phyloP scores from a whole-genome alignment of 345 rosid genomes.

The Carallia pectinifolia region DNA sequence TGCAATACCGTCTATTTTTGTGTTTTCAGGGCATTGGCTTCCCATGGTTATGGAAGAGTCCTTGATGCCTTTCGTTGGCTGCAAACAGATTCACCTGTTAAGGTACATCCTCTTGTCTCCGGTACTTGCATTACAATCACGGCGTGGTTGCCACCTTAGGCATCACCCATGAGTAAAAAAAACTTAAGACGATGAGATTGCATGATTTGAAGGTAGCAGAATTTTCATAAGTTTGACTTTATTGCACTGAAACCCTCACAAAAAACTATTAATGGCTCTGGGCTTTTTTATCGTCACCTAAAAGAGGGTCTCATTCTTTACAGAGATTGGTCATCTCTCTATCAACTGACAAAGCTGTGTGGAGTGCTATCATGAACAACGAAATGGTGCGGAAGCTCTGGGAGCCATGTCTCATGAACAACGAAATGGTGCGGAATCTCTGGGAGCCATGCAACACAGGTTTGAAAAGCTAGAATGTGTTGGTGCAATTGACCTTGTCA shows the following conservation, averaged over 20 bases:
- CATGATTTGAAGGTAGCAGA: no score
- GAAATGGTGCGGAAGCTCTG: conserved; percentile 37
- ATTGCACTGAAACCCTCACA: no score
- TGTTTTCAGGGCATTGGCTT: conserved; percentile 6
- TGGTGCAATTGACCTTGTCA: no score
- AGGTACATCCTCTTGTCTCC: conserved; percentile 23
- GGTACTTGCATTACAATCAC: no score
- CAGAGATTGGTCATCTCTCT: conserved; percentile 49
- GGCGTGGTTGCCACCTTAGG: no score
- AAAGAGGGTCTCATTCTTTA: not conserved
- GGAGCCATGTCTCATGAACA: conserved; percentile 36
- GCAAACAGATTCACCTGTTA: conserved; percentile 28
- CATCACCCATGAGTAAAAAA: no score
- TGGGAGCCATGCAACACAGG: conserved; percentile 4
- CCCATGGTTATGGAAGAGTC: conserved; percentile 25
- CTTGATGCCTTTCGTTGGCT: conserved; percentile 26
- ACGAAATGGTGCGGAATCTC: conserved; percentile 21
- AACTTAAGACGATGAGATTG: no score
- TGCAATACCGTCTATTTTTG: conserved; percentile 8
- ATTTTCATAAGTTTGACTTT: no score
- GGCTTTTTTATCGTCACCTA: no score
- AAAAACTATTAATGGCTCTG: no score
- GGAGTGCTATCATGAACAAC: conserved; percentile 52
- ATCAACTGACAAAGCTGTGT: conserved; percentile 46
- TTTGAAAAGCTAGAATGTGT: no score